Conservation (phyloP, 257 asterid species). For the Echium plantagineum region DNA sequence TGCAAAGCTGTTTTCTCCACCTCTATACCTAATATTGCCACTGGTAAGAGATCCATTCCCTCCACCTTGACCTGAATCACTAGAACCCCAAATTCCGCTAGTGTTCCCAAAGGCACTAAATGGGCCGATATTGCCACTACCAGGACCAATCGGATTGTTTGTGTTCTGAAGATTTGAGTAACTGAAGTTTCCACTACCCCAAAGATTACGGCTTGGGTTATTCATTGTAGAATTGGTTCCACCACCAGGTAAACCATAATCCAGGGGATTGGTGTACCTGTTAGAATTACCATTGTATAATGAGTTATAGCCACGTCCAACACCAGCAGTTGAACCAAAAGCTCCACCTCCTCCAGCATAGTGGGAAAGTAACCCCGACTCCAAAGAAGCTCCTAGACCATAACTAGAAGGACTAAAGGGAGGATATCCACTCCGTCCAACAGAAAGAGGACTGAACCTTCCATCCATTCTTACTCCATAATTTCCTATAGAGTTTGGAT, state of each 20-base stretch:
- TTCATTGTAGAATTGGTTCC: conserved; percentile 40
- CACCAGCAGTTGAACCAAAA: conserved; percentile 35
- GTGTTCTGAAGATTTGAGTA: conserved; percentile 27
- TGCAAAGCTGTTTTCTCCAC: conserved; percentile 28
- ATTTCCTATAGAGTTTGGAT: conserved; percentile 34
- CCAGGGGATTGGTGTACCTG: conserved; percentile 32
- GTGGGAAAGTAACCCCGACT: conserved; percentile 38
- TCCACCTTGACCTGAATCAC: conserved; percentile 41
- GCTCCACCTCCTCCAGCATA: conserved; percentile 31
- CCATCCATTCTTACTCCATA: conserved; percentile 45
- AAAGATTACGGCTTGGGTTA: conserved; percentile 27
- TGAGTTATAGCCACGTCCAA: conserved; percentile 39
- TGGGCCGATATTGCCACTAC: conserved; percentile 33
- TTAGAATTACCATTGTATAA: conserved; percentile 32
- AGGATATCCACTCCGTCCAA: conserved; percentile 52
- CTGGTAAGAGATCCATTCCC: conserved; percentile 26
- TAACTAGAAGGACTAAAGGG: conserved; percentile 39
- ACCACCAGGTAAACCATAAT: conserved; percentile 28
- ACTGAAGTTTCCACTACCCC: conserved; percentile 36
- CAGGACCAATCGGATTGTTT: conserved; percentile 29
- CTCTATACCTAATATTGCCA: conserved; percentile 23
- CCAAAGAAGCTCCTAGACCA: conserved; percentile 33
- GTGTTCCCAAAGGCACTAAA: conserved; percentile 38
- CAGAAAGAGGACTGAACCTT: conserved; percentile 46
- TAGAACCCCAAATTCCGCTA: conserved; percentile 55